These are phyloP conservation scores for Yamadazyma diospyri DNA, from an alignment of 1,139 yeast genomes.

Conservation along the genomic window DNA sequence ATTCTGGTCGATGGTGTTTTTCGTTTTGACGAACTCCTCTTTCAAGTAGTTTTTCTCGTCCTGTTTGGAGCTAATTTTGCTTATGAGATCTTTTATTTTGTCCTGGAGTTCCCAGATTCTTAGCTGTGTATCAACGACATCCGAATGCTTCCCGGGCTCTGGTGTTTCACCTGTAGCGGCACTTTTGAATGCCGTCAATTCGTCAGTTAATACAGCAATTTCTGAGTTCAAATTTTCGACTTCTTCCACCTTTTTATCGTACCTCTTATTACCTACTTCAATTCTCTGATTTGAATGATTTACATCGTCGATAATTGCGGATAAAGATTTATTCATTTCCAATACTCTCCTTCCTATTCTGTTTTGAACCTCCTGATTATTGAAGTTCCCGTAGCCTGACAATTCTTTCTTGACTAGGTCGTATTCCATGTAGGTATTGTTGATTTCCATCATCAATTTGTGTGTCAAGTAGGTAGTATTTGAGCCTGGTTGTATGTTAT, in stretches of 20 bases:
- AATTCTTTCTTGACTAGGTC: constrained; percentile 27
- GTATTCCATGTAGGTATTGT: constrained; percentile 26
- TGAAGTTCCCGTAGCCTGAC: constrained; percentile 21
- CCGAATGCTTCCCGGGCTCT: no score
- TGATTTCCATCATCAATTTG: constrained; percentile 33
- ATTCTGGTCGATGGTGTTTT: constrained; percentile 52
- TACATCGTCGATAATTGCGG: constrained; percentile 30
- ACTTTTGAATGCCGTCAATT: constrained; percentile 17
- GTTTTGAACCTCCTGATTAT: constrained; percentile 22
- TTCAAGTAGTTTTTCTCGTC: constrained; percentile 65
- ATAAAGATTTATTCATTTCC: constrained; percentile 27
- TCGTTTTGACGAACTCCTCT: constrained; percentile 61
- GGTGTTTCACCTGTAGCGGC: constrained; percentile 9
- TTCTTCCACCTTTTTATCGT: constrained; percentile 32
- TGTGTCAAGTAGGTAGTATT: constrained; percentile 31
- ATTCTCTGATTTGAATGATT: constrained; percentile 39
- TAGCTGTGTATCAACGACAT: constrained; percentile 26
- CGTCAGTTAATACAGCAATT: constrained; percentile 18
- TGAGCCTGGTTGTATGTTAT: constrained; percentile 23
- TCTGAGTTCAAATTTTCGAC: constrained; percentile 22
- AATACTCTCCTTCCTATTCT: constrained; percentile 30
- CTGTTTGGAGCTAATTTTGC: constrained; percentile 33
- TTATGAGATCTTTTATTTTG: constrained; percentile 33
- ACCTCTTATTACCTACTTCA: constrained; percentile 39
- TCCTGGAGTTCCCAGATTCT: constrained; percentile 39